Conservation (phyloP, 1,284 basidiomycete genomes). For the Fomitopsis palustris region DNA sequence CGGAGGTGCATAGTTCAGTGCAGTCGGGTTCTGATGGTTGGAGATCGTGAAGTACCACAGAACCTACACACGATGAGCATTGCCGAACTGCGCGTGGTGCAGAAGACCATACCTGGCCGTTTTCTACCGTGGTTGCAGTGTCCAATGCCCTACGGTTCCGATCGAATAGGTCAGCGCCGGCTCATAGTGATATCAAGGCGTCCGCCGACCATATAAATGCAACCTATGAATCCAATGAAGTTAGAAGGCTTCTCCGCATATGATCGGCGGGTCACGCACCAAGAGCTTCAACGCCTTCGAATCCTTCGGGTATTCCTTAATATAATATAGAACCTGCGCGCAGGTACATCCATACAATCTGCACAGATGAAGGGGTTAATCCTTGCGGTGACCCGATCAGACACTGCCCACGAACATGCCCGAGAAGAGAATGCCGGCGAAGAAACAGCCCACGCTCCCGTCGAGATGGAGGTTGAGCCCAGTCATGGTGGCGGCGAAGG, state of each 20-base stretch:
- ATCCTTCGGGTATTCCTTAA: not conserved
- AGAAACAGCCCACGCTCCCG: not conserved
- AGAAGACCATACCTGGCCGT: not conserved
- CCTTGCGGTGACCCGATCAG: no score
- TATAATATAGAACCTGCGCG: not conserved
- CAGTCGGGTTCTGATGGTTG: not conserved
- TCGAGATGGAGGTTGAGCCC: not conserved
- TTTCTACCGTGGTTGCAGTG: not conserved
- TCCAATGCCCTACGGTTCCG: not conserved
- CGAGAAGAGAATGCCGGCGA: not conserved
- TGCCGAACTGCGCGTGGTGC: not conserved
- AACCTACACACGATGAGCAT: not conserved
- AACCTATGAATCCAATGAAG: not conserved
- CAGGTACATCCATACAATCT: conserved; percentile 1
- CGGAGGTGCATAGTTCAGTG: not conserved
- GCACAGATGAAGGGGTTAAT: not conserved
- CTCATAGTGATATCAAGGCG: not conserved
- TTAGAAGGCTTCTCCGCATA: not conserved
- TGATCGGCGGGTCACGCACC: not conserved
- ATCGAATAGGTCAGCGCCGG: not conserved
- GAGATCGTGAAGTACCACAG: not conserved
- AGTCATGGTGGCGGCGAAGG: not conserved
- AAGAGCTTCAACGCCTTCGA: not conserved
- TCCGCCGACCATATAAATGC: not conserved
- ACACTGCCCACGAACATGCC: not conserved